Conservation (phyloP, 2,329 filamentous ascomycete genomes). For the Botrytis galanthina region DNA sequence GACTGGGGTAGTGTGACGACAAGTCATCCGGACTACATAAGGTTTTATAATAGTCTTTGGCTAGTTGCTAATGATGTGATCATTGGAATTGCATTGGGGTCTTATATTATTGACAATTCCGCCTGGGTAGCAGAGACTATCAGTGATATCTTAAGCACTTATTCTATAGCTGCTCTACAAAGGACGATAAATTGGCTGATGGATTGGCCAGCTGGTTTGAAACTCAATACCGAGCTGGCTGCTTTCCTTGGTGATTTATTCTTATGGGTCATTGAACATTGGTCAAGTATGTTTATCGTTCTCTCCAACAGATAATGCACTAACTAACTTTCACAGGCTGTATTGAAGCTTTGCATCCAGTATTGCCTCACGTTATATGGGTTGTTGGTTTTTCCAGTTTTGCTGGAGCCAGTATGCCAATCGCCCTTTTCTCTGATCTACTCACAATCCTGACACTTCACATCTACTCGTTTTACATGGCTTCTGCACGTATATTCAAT, state of each 20-base stretch:
- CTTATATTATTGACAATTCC: slow-evolving; percentile 95
- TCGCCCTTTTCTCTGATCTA: slow-evolving; percentile 91
- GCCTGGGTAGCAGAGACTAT: slow-evolving; percentile 79
- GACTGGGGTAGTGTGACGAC: slow-evolving; percentile 96
- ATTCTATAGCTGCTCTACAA: slow-evolving; percentile 85
- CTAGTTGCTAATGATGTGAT: slow-evolving; percentile 98
- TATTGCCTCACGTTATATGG: slow-evolving; percentile 83
- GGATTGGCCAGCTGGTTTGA: slow-evolving; percentile 91
- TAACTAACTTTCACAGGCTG: slow-evolving; percentile 51
- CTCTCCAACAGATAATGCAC: neutral
- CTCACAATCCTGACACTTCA: slow-evolving; percentile 89
- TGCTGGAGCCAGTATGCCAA: slow-evolving; percentile 93
- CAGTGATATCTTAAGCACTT: slow-evolving; percentile 70
- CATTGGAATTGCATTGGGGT: slow-evolving; percentile 93
- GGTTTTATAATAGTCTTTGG: slow-evolving; percentile 98
- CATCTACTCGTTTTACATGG: slow-evolving; percentile 97
- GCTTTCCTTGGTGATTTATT: slow-evolving; percentile 94
- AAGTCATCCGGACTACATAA: slow-evolving; percentile 95
- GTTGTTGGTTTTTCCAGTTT: slow-evolving; percentile 94
- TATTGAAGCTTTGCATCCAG: slow-evolving; percentile 73
- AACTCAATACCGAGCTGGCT: slow-evolving; percentile 90
- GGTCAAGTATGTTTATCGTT: slow-evolving; percentile 65
- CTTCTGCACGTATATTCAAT: slow-evolving; percentile 94
- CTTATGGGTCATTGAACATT: slow-evolving; percentile 97
- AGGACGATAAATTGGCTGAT: slow-evolving; percentile 93